These are phyloP conservation scores for Penicillium crustosum DNA, from an alignment of 2,329 filamentous ascomycete species.

Conservation along the genomic window DNA sequence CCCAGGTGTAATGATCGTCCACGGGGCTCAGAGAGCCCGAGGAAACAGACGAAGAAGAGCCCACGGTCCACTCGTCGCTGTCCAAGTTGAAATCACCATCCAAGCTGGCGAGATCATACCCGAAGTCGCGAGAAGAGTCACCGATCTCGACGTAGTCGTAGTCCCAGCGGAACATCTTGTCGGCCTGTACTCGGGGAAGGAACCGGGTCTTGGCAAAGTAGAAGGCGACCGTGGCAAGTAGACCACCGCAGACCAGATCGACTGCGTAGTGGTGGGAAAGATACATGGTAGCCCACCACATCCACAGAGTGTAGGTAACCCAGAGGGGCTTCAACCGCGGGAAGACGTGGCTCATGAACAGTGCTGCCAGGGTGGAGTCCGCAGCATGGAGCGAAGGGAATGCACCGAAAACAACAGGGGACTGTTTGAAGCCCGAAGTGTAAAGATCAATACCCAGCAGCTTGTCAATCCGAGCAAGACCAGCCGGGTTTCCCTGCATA, in stretches of 20 bases:
- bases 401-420: slow-evolving; percentile 88
- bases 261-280: slow-evolving; percentile 96
- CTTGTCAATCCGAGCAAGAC: slow-evolving; percentile 81
- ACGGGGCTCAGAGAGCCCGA: slow-evolving; percentile 63
- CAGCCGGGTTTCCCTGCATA: slow-evolving; percentile 85
- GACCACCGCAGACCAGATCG: slow-evolving; percentile 81
- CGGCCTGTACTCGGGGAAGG: slow-evolving; percentile 75
- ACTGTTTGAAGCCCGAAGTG: slow-evolving; percentile 86
- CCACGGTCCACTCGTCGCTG: slow-evolving; percentile 87
- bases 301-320: slow-evolving; percentile 82
- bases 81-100: slow-evolving; percentile 61
- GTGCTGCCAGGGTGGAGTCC: slow-evolving; percentile 81
- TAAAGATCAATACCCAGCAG: slow-evolving; percentile 92
- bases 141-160: slow-evolving; percentile 92
- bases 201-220: slow-evolving; percentile 79
- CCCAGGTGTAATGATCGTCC: slow-evolving; percentile 56
- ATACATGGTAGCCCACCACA: slow-evolving; percentile 99
- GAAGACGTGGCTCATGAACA: slow-evolving; percentile 93
- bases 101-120: slow-evolving; percentile 57
- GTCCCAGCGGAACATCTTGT: slow-evolving; percentile 89
- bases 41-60: slow-evolving; percentile 74
- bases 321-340: slow-evolving; percentile 78
- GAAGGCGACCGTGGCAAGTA: slow-evolving; percentile 75
- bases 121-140: slow-evolving; percentile 55
- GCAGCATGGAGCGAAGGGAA: slow-evolving; percentile 92